Evolutionary conservation across 441 rosid genomes (phyloP).

Genomic region (Cnidoscolus chayamansa): DNA sequence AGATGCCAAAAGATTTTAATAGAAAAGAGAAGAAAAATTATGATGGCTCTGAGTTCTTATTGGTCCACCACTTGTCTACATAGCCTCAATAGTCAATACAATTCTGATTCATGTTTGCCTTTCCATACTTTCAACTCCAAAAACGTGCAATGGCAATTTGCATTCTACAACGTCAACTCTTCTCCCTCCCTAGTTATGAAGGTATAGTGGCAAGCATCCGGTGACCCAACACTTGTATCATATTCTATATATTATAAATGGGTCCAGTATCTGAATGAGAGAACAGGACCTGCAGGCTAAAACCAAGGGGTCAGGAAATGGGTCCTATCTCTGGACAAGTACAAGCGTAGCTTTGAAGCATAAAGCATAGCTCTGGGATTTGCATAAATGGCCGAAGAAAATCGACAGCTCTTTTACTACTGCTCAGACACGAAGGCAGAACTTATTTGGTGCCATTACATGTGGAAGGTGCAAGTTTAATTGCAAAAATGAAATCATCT

Average conservation of each 20-base stretch:
- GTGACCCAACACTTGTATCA: neutral
- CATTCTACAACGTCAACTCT: no score
- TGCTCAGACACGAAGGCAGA: constrained; percentile 9
- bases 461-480: neutral
- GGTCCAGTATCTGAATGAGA: constrained; percentile 5
- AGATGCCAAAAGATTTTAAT: constrained; percentile 18
- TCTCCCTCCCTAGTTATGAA: neutral
- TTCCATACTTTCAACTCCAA: neutral
- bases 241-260: neutral
- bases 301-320: neutral
- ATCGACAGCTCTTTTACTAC: constrained; percentile 3
- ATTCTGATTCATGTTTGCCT: constrained; percentile 15
- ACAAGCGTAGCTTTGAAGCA: constrained; percentile 3
- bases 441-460: neutral
- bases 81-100: constrained; percentile 24
- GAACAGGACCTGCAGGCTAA: constrained; percentile 5
- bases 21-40: neutral
- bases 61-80: constrained; percentile 31
- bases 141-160: constrained; percentile 4
- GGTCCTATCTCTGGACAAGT: neutral
- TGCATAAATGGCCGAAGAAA: constrained; percentile 8
- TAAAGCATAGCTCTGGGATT: constrained; percentile 10
- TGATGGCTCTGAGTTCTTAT: constrained; percentile 8
- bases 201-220: neutral
- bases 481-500: neutral